Evolutionary conservation across 768 basidiomycete species (phyloP), one percentile per base, ranked within the genome.

Genomic region (Russula virescens): DNA sequence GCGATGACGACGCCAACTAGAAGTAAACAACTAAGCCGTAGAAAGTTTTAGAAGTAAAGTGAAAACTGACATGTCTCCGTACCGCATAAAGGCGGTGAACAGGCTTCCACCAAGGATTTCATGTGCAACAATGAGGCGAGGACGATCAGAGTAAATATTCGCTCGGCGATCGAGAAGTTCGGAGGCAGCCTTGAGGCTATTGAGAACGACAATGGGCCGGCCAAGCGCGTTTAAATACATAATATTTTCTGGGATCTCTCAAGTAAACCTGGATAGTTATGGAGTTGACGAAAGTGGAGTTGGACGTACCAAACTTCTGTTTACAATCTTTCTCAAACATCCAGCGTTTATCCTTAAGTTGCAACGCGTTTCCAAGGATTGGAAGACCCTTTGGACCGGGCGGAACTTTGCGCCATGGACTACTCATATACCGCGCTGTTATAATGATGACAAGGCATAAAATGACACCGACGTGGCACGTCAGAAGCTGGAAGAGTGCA

Each of bases 111-210:
- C 31, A 31, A 8, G 5, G 31, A 31, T 31, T 31, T 31, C 31
- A 31, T 31, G 8, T 31, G n/a, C n/a, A n/a, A n/a, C n/a, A n/a
- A n/a, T n/a, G n/a, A n/a, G n/a, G n/a, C n/a, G n/a, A n/a, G n/a
- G n/a, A n/a, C n/a, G n/a, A n/a, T n/a, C n/a, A n/a, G n/a, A n/a
- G n/a, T n/a, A n/a, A 4, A 8, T 68, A 14, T 42, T 52, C 26
- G 65, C 65, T 18, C 74, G 73, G 43, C 73, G 73, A 21, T 78
- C 75, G 18, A 79, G 68, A 11, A 81, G 69, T 11, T 81, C 80
- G 8, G 49, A 56, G 1, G 72, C 75, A 19, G 70, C 67, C 51
- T 69, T 68, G 48, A 69, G 68, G 26, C 68, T 70, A 65, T 76
- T 77, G 18, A 75, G 54, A 5, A 77, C 66, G 26, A 77, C 16